Evolutionary conservation across 2,329 filamentous ascomycete genomes (phyloP).

Genomic region (Pyrenochaeta sp.): DNA sequence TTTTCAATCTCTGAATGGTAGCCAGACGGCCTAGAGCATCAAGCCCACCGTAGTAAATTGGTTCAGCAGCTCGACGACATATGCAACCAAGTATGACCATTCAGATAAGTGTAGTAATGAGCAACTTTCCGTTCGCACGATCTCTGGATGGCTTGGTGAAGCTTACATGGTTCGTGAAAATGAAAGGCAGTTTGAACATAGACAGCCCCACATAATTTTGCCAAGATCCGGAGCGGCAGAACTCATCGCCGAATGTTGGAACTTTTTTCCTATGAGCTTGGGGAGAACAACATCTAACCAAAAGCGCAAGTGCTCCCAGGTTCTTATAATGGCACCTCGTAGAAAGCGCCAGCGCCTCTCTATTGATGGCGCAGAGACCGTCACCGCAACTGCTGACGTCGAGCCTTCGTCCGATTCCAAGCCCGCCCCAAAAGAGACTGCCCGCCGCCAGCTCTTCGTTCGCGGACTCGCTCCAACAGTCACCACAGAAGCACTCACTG

Average conservation of each 20-base stretch:
- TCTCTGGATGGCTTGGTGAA: no score
- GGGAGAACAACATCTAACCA: no score
- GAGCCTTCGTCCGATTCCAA: conserved; percentile 23
- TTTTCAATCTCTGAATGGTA: no score
- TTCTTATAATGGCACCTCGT: conserved; percentile 46
- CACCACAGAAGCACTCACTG: conserved; percentile 83
- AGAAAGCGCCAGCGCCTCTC: conserved; percentile 54
- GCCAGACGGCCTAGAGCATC: no score
- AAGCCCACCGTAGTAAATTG: no score
- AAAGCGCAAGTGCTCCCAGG: not conserved
- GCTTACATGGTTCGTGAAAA: no score
- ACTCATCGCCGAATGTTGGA: conserved; percentile 15
- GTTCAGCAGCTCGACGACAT: no score
- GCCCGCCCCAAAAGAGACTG: conserved; percentile 37
- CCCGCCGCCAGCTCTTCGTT: conserved; percentile 76
- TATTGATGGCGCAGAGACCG: conserved; percentile 45
- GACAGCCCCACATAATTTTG: conserved; percentile 5
- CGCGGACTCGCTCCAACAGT: conserved; percentile 80
- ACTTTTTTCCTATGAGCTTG: conserved; percentile 20
- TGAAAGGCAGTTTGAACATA: no score
- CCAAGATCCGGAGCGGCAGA: conserved; percentile 17
- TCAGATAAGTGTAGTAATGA: no score
- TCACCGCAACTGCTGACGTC: conserved; percentile 35
- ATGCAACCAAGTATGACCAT: no score
- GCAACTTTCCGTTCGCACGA: no score